phyloP scores from a whole-genome alignment of 495 filamentous ascomycete species.

The Durotheca rogersii region DNA sequence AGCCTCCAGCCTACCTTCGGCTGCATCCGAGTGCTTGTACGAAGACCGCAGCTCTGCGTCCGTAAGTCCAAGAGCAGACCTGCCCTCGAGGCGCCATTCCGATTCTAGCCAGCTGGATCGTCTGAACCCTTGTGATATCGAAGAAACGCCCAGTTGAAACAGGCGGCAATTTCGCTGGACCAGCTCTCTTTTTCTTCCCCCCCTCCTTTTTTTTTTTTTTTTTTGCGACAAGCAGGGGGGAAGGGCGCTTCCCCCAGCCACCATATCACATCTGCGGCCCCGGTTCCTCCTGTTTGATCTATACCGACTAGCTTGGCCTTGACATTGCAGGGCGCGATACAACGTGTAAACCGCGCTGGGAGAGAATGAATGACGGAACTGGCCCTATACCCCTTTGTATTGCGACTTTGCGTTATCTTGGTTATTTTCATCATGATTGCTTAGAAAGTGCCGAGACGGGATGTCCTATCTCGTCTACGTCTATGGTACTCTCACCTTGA shows the following conservation, averaged over 20 bases:
- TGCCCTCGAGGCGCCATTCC: slow-evolving; percentile 21
- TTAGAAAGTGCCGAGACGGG: slow-evolving; percentile 8
- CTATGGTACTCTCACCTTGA: too few species aligned
- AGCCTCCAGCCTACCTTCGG: slow-evolving; percentile 26
- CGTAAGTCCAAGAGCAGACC: slow-evolving; percentile 18
- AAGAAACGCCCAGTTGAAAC: slow-evolving; percentile 14
- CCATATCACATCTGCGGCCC: too few species aligned
- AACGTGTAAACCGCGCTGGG: slow-evolving; percentile 3
- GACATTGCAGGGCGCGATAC: slow-evolving; percentile 3
- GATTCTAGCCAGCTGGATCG: slow-evolving; percentile 24
- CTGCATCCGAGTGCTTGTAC: slow-evolving; percentile 23
- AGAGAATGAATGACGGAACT: slow-evolving; percentile 23
- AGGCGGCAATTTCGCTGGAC: background rate
- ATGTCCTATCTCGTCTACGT: slow-evolving; percentile 10
- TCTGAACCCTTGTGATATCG: slow-evolving; percentile 14
- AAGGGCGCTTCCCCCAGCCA: too few species aligned
- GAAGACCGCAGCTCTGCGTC: slow-evolving; percentile 28
- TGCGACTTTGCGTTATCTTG: slow-evolving; percentile 15
- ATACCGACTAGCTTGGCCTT: slow-evolving; percentile 2
- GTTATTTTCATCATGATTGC: slow-evolving; percentile 21
- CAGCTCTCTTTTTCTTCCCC: background rate
- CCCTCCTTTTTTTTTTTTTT: slow-evolving; percentile 15
- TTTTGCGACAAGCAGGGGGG: too few species aligned
- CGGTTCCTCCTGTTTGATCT: too few species aligned
- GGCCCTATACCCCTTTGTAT: slow-evolving; percentile 28